These are phyloP conservation scores for Rhizophora mangle DNA, from an alignment of 345 rosid species.

Conservation along the genomic window DNA sequence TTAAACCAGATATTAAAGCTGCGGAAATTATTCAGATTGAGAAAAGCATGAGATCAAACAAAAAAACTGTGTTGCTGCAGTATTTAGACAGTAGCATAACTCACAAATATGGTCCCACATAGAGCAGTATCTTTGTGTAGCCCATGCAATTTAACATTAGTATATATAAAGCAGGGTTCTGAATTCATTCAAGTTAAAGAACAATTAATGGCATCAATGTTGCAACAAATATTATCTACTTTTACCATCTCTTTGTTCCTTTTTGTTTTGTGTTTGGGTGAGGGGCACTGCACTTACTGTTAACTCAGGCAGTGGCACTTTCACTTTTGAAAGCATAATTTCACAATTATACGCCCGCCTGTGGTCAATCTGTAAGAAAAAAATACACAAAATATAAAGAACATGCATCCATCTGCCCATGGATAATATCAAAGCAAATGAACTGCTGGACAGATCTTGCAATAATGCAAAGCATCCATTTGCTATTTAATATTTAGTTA, in stretches of 20 bases:
- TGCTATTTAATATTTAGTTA: slow-evolving; percentile 25
- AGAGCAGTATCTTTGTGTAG: too few species aligned
- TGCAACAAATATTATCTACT: too few species aligned
- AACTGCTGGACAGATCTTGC: not conserved
- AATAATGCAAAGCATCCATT: not conserved
- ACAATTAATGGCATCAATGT: too few species aligned
- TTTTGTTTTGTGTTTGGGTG: too few species aligned
- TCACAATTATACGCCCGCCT: slow-evolving; percentile 96
- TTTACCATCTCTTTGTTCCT: too few species aligned
- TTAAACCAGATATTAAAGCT: too few species aligned
- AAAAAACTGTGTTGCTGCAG: not conserved
- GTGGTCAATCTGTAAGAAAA: slow-evolving; percentile 72
- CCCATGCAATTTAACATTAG: too few species aligned
- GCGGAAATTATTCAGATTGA: not conserved
- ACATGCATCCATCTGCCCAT: not conserved
- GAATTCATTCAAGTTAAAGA: too few species aligned
- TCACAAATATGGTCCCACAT: too few species aligned
- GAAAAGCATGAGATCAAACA: not conserved
- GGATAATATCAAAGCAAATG: not conserved
- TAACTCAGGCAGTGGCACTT: slow-evolving; percentile 74
- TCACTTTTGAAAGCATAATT: slow-evolving; percentile 98
- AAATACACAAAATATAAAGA: not conserved
- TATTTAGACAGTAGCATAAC: not conserved
- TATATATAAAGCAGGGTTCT: too few species aligned
- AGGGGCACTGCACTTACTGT: slow-evolving; percentile 49